These are phyloP conservation scores for Ehretia macrophylla DNA, from an alignment of 257 asterid genomes.

Conservation along the genomic window DNA sequence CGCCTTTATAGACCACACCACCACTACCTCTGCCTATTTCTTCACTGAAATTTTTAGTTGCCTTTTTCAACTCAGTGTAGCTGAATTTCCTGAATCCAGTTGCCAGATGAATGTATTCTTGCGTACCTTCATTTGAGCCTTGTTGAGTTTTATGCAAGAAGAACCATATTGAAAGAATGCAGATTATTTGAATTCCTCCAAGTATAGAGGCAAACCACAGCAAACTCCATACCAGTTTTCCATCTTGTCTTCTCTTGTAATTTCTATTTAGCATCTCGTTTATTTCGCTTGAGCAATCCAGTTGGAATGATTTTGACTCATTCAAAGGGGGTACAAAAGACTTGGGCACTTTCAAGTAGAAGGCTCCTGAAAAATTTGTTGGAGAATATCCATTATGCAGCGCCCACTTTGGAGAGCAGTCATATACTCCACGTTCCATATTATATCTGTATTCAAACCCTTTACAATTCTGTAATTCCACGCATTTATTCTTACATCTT, in stretches of 20 bases:
- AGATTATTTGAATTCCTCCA: conserved; percentile 25
- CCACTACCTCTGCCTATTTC: conserved; percentile 41
- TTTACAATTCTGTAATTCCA: conserved; percentile 24
- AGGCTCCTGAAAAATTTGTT: not conserved
- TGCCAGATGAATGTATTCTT: conserved; percentile 20
- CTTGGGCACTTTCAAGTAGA: conserved; percentile 25
- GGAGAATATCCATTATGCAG: conserved; percentile 33
- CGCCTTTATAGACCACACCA: conserved; percentile 37
- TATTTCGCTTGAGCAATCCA: not conserved
- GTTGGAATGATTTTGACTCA: not conserved
- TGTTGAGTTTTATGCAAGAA: conserved; percentile 19
- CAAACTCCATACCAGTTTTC: conserved; percentile 14
- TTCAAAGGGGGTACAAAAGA: not conserved
- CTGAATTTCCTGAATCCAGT: conserved; percentile 34
- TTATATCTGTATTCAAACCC: conserved; percentile 33
- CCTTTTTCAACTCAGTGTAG: conserved; percentile 34
- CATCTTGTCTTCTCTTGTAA: conserved; percentile 7
- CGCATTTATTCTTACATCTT: conserved; percentile 22
- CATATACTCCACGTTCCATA: not conserved
- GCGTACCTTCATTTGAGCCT: not conserved
- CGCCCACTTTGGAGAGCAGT: conserved; percentile 24
- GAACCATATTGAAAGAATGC: conserved; percentile 9
- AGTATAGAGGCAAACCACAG: conserved; percentile 12
- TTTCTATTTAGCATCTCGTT: conserved; percentile 1
- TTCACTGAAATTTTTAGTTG: conserved; percentile 27